Conservation (phyloP, 1,284 basidiomycete species). For the Cryptococcus hybrid region DNA sequence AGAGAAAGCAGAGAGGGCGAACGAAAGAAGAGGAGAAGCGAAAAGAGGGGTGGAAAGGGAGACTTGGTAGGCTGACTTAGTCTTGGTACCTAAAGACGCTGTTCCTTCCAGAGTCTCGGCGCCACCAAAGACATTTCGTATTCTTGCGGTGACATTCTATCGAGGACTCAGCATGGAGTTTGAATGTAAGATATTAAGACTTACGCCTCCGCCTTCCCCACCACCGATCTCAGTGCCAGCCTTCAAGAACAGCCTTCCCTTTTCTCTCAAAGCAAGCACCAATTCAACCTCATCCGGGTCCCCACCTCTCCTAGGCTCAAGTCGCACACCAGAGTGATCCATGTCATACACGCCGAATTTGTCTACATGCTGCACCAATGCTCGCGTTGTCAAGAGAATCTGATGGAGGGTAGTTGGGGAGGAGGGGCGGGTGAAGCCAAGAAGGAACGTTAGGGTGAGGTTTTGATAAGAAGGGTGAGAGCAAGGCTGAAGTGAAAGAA, state of each 20-base stretch:
- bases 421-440: constrained; percentile 40
- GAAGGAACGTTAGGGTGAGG: constrained; percentile 31
- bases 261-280: constrained; percentile 73
- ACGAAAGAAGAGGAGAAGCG: constrained; percentile 45
- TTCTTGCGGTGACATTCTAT: constrained; percentile 71
- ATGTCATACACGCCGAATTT: constrained; percentile 76
- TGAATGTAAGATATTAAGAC: constrained; percentile 38
- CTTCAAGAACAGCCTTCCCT: constrained; percentile 74
- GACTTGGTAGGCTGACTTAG: constrained; percentile 71
- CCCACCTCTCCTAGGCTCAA: constrained; percentile 67
- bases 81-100: constrained; percentile 82
- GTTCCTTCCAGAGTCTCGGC: constrained; percentile 86
- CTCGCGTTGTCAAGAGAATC: constrained; percentile 65
- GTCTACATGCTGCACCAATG: constrained; percentile 63
- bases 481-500: constrained; percentile 74
- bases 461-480: constrained; percentile 62
- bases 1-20: constrained; percentile 42
- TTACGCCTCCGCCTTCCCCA: constrained; percentile 82
- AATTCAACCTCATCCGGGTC: constrained; percentile 76
- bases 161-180: not conserved
- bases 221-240: constrained; percentile 92
- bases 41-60: constrained; percentile 42
- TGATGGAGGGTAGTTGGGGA: constrained; percentile 58
- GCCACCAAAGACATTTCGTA: constrained; percentile 88
- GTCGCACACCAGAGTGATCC: constrained; percentile 55